Base-by-base conservation (phyloP, 805 yeast genomes). In the Candida parachauliodes region DNA sequence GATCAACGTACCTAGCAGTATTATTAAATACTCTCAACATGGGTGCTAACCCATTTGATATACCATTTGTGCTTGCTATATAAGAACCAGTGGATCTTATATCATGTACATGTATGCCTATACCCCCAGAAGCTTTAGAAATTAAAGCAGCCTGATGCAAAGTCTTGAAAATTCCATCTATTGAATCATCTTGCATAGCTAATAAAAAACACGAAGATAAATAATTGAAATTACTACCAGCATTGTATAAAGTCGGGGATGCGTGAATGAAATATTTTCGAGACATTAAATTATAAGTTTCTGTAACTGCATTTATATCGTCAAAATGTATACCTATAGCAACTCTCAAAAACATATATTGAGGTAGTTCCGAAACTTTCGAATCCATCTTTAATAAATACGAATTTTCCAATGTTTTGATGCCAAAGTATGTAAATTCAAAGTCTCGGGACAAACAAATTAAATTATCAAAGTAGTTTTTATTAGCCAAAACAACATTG, bases 1-100 rank as follows among this genome's bases (percentile, higher is more conserved):
- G 98, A 54, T 91, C 98, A 28, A 91, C 98, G 55, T 89, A 91
- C 50, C 96, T 77, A 14, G 98, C 98, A 18, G 98, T 88, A 64
- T 88, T 84, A 69, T 91, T 91, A 68, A 81, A 91, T 8, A 91
- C 98, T 50, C 95, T 79, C 19, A 91, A 68, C 97, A 91, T 88
- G n/a, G 98, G 98, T 28, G 89, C 82, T 34, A 91, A 65, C 26
- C 98, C 98, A 50, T 81, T 87, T 2, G 97, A 88, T 8, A 85
- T 79, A 37, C 98, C 98, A 57, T 87, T 87, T 6, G 97, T 81
- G 40, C 96, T 94, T 18, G 95, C 83, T 48, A 91, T 88, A 58
- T 82, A 81, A 1, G 96, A 75, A 8, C 97, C 98, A 12, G 81
- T 72, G 5, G 93, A 75, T 53, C 98, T 78, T 39, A 91, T 83